A percentile compares a stretch with the other conserved stretches of the same genome.
These are phyloP conservation scores for Kuraishia borneana DNA, from an alignment of 805 yeast species.

Conservation along the genomic window DNA sequence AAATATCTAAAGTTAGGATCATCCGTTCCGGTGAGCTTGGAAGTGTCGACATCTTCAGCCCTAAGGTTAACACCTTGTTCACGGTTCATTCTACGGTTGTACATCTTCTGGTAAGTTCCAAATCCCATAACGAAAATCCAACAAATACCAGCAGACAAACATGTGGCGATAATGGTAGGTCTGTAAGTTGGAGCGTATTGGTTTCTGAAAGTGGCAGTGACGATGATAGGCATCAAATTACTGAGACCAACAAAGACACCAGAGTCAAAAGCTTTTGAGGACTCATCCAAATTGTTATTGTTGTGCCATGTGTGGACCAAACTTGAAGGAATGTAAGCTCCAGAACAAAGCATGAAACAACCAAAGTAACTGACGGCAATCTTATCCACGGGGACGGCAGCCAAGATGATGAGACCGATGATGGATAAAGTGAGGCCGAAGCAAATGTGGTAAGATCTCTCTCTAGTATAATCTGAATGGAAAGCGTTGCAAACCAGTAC, in stretches of 20 bases:
- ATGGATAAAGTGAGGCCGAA: slow-evolving; percentile 26
- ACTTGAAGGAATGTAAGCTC: slow-evolving; percentile 35
- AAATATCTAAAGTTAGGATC: slow-evolving; percentile 9
- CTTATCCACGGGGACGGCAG: slow-evolving; percentile 29
- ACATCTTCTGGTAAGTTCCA: slow-evolving; percentile 7
- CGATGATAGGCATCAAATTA: slow-evolving; percentile 21
- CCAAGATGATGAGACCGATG: slow-evolving; percentile 34
- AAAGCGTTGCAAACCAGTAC: slow-evolving; percentile 25
- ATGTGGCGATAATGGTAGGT: slow-evolving; percentile 14
- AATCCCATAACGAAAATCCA: slow-evolving; percentile 4
- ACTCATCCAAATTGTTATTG: slow-evolving; percentile 20
- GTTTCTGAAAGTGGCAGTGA: slow-evolving; percentile 21
- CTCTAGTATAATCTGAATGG: slow-evolving; percentile 25
- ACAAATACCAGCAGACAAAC: slow-evolving; percentile 7
- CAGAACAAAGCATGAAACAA: slow-evolving; percentile 36
- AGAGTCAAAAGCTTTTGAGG: slow-evolving; percentile 7
- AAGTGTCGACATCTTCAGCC: slow-evolving; percentile 6
- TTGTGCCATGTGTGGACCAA: slow-evolving; percentile 39
- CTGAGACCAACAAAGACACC: slow-evolving; percentile 17
- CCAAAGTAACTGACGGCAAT: slow-evolving; percentile 30
- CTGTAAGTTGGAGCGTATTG: slow-evolving; percentile 21
- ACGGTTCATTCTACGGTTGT: slow-evolving; percentile 5
- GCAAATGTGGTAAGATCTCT: slow-evolving; percentile 27
- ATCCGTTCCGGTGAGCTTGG: slow-evolving; percentile 4
- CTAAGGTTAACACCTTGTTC: slow-evolving; percentile 5